Conservation (phyloP, 192 early-diverging fungal genomes). For the Physocladia obscura region DNA sequence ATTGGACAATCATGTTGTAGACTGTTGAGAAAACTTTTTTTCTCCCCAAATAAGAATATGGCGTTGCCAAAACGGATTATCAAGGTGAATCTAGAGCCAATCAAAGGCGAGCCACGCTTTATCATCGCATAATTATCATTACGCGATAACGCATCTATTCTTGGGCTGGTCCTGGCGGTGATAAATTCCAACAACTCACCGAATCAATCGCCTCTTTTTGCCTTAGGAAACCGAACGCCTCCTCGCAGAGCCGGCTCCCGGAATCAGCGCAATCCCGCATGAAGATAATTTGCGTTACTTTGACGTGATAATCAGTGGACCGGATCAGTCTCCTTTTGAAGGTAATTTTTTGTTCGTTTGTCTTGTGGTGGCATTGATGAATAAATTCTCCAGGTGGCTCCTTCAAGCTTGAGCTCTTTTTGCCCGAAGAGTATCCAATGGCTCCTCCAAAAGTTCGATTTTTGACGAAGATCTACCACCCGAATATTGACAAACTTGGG, state of each 20-base stretch:
- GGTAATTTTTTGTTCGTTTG: slow-evolving; percentile 49
- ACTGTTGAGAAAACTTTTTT: no score
- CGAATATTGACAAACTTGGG: slow-evolving; percentile 96
- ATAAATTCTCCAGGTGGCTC: slow-evolving; percentile 65
- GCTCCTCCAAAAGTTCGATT: slow-evolving; percentile 95
- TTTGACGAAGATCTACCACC: slow-evolving; percentile 91
- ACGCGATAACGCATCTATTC: neutral
- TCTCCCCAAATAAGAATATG: no score
- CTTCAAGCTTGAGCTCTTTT: slow-evolving; percentile 93
- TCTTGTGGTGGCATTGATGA: neutral
- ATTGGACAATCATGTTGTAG: no score
- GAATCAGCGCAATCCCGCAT: slow-evolving; percentile 83
- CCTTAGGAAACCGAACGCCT: slow-evolving; percentile 92
- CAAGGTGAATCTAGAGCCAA: no score
- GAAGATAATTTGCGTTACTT: slow-evolving; percentile 97
- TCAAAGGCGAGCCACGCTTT: neutral
- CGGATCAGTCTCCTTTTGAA: slow-evolving; percentile 91
- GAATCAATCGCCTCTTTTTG: neutral
- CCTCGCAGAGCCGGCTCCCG: slow-evolving; percentile 89
- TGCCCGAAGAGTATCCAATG: slow-evolving; percentile 99
- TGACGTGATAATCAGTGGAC: slow-evolving; percentile 90
- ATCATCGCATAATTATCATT: neutral
- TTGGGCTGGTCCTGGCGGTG: neutral
- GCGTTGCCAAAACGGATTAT: slow-evolving; percentile 53
- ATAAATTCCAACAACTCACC: neutral